Conservation (phyloP, 106 monocot species). For the Xerophyta viscosa region DNA sequence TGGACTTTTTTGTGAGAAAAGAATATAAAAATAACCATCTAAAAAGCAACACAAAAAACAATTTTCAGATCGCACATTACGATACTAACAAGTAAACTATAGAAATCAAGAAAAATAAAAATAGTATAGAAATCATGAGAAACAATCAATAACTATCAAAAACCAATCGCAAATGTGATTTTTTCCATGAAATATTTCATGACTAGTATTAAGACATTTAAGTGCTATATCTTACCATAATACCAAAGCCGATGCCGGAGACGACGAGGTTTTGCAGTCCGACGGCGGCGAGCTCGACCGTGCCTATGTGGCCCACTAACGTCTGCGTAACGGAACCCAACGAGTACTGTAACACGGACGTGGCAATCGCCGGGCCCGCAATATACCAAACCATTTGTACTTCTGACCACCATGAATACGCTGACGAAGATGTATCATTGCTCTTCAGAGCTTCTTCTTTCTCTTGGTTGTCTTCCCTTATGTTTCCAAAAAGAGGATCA, state of each 20-base stretch:
- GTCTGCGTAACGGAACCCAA: slow-evolving; percentile 18
- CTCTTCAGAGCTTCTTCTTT: slow-evolving; percentile 5
- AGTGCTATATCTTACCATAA: slow-evolving; percentile 23
- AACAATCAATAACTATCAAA: background rate
- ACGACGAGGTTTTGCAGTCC: slow-evolving; percentile 31
- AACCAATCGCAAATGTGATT: background rate
- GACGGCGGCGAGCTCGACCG: slow-evolving; percentile 38
- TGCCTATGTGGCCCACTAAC: slow-evolving; percentile 27
- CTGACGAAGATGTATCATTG: slow-evolving; percentile 12
- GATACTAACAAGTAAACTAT: no score
- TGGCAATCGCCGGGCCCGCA: slow-evolving; percentile 29
- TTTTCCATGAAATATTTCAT: background rate
- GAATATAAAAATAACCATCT: no score
- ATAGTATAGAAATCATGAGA: background rate
- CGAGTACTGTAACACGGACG: slow-evolving; percentile 23
- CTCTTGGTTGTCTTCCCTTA: background rate
- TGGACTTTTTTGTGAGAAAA: no score
- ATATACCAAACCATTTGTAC: slow-evolving; percentile 15
- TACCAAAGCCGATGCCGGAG: slow-evolving; percentile 27
- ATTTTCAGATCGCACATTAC: no score
- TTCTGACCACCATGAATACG: slow-evolving; percentile 7
- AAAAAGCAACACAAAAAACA: no score
- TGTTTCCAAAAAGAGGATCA: no score
- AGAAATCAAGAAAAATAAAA: background rate
- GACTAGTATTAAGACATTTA: no score